Conservation (phyloP, 2,329 filamentous ascomycete species). For the Epichloe baconii region DNA sequence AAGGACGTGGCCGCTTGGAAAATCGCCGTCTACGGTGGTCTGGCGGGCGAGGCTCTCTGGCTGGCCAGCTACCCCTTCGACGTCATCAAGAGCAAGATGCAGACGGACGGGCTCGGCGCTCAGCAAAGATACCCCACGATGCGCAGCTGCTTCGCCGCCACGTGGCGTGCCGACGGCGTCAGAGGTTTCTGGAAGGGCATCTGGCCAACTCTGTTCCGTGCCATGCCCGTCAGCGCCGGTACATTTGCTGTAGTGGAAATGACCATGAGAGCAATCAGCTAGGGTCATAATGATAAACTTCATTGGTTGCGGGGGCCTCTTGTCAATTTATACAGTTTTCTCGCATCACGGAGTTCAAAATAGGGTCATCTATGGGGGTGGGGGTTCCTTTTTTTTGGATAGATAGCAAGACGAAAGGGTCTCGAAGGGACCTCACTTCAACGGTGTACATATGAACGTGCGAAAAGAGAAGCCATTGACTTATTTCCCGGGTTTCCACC, state of each 20-base stretch:
- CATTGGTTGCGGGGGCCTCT: too few species aligned
- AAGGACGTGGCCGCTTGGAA: slow-evolving; percentile 72
- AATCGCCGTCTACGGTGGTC: slow-evolving; percentile 80
- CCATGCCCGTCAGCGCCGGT: slow-evolving; percentile 95
- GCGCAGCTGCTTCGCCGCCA: slow-evolving; percentile 81
- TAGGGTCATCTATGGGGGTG: background rate
- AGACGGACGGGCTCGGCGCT: slow-evolving; percentile 79
- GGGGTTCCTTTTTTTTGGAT: background rate
- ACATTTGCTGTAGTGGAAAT: slow-evolving; percentile 79
- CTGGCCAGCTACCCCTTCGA: slow-evolving; percentile 88
- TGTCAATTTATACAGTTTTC: background rate
- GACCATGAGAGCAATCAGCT: slow-evolving; percentile 49
- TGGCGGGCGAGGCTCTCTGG: slow-evolving; percentile 92
- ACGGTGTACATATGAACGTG: too few species aligned
- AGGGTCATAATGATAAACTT: background rate
- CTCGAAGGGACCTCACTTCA: too few species aligned
- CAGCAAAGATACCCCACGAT: slow-evolving; percentile 64
- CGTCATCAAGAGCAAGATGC: slow-evolving; percentile 99
- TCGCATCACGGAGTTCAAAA: background rate
- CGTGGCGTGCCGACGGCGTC: slow-evolving; percentile 61
- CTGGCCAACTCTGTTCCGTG: slow-evolving; percentile 77
- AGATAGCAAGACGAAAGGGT: too few species aligned
- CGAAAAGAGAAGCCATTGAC: too few species aligned
- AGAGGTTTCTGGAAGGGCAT: slow-evolving; percentile 92
- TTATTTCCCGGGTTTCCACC: too few species aligned